Evolutionary conservation across 1,284 basidiomycete species (phyloP).

Genomic region (Papiliotrema terrestris): DNA sequence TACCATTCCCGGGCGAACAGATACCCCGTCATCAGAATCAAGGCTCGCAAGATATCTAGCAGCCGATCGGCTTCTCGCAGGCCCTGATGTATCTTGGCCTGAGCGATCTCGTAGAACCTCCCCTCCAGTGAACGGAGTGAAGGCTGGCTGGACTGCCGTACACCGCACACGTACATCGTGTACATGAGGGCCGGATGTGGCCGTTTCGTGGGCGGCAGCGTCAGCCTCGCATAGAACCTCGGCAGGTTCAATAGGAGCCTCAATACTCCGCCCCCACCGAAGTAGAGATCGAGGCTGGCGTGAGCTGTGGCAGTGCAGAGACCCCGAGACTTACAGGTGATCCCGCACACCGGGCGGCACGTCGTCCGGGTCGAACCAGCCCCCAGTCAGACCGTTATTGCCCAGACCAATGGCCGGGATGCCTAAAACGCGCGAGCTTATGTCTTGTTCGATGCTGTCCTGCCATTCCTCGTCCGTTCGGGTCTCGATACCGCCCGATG

Average conservation of each 20-base stretch:
- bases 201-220: constrained; percentile 20
- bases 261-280: constrained; percentile 12
- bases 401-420: neutral
- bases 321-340: constrained; percentile 22
- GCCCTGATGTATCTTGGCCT: constrained; percentile 26
- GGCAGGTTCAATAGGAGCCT: constrained; percentile 19
- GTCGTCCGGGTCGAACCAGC: constrained; percentile 39
- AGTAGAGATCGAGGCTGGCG: constrained; percentile 26
- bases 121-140: constrained; percentile 24
- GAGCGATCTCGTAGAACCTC: constrained; percentile 32
- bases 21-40: constrained; percentile 26
- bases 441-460: neutral
- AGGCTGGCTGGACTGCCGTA: constrained; percentile 25
- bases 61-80: constrained; percentile 26
- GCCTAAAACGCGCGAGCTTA: neutral
- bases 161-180: constrained; percentile 26
- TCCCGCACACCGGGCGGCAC: constrained; percentile 32
- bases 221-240: constrained; percentile 24
- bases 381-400: constrained; percentile 18
- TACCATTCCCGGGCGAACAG: constrained; percentile 31
- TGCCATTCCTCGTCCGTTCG: neutral
- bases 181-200: constrained; percentile 28
- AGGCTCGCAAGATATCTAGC: constrained; percentile 31
- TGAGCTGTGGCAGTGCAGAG: constrained; percentile 5
- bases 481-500: no score